Evolutionary conservation across 371 early-diverging fungal species (phyloP).

Genomic region (Mucor saturninus): DNA sequence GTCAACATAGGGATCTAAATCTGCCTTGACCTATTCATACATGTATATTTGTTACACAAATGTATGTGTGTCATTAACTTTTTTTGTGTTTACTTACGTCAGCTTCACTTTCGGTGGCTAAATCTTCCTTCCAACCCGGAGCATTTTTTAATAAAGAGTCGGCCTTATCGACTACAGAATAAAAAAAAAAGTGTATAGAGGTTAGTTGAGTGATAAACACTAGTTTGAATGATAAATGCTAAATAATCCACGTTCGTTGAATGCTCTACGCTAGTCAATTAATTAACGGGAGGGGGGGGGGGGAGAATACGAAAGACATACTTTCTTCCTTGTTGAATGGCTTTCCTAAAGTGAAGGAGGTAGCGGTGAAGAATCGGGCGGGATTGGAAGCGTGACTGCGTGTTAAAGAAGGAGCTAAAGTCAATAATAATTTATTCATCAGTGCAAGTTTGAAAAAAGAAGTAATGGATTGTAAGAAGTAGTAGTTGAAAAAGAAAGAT

Average conservation of each 20-base stretch:
- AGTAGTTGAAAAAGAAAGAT: no score
- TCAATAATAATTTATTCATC: no score
- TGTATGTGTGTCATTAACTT: background rate
- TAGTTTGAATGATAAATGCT: background rate
- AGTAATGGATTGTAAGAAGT: no score
- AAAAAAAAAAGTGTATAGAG: background rate
- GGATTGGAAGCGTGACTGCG: no score
- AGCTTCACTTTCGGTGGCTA: slow-evolving; percentile 28
- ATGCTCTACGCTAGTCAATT: no score
- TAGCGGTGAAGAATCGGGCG: no score
- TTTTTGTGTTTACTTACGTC: slow-evolving; percentile 10
- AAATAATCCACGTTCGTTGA: no score
- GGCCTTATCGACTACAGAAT: slow-evolving; percentile 7
- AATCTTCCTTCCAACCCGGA: slow-evolving; percentile 18
- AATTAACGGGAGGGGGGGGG: no score
- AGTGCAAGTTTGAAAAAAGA: no score
- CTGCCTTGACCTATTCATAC: slow-evolving; percentile 24
- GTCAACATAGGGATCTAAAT: slow-evolving; percentile 10
- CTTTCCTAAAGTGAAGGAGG: no score
- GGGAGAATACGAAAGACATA: background rate
- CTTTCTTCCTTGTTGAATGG: slow-evolving; percentile 13
- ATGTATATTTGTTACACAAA: background rate
- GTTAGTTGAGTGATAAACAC: background rate
- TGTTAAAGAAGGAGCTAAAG: no score
- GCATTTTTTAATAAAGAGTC: slow-evolving; percentile 21